Percentiles rank a stretch among this genome's conserved stretches.
Conservation (phyloP, 768 basidiomycete genomes). For the Lentinus brumalis region DNA sequence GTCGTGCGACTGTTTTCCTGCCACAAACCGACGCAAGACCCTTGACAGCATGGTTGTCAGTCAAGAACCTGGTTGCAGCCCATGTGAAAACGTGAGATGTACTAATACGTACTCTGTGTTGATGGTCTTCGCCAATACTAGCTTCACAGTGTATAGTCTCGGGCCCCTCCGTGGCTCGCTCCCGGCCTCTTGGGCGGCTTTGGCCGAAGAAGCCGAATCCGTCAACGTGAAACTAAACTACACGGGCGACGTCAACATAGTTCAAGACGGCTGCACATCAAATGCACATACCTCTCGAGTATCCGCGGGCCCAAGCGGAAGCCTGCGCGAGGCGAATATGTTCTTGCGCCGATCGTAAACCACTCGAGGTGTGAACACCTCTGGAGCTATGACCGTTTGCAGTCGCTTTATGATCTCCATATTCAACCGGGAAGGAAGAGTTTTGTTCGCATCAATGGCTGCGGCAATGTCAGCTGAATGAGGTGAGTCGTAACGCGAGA, state of each 20-base stretch:
- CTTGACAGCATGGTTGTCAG: conserved; percentile 37
- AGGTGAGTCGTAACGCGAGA: conserved; percentile 16
- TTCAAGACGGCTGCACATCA: background rate
- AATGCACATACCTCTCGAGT: conserved; percentile 50
- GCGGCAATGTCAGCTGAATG: background rate
- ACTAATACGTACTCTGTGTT: conserved; percentile 68
- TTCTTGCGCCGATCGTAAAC: conserved; percentile 86
- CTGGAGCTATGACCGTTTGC: conserved; percentile 57
- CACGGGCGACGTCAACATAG: background rate
- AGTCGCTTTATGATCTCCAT: conserved; percentile 68
- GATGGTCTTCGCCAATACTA: conserved; percentile 76
- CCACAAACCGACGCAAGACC: conserved; percentile 62
- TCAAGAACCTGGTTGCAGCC: background rate
- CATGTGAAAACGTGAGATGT: background rate
- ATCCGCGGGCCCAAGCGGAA: conserved; percentile 58
- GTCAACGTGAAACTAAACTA: conserved; percentile 56
- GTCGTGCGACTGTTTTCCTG: conserved; percentile 67
- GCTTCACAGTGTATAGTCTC: conserved; percentile 65
- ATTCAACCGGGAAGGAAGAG: conserved; percentile 64
- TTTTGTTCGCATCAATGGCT: conserved; percentile 73
- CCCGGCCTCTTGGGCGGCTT: background rate
- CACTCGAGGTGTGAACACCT: conserved; percentile 71
- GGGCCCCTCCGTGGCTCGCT: conserved; percentile 39
- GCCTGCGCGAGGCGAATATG: conserved; percentile 58
- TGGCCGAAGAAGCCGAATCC: conserved; percentile 30